phyloP scores from a whole-genome alignment of 768 basidiomycete species.

The Termitomyces sp. region DNA sequence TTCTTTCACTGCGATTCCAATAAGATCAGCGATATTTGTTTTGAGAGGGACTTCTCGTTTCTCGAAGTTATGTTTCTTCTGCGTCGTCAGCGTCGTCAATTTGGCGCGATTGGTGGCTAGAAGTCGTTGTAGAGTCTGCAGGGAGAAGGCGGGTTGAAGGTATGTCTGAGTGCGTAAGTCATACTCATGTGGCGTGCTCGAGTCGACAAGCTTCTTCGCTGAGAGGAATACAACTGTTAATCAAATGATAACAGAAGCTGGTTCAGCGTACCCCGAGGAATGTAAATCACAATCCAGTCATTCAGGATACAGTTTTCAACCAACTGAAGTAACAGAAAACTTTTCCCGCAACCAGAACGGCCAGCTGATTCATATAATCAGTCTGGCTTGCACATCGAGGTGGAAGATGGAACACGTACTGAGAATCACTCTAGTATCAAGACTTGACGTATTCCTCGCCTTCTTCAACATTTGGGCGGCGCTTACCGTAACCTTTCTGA shows the following conservation, averaged over 20 bases:
- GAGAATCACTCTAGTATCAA: conserved; percentile 53
- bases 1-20: conserved; percentile 54
- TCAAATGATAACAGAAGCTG: not conserved
- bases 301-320: conserved; percentile 61
- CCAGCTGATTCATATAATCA: conserved; percentile 49
- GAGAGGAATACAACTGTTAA: not conserved
- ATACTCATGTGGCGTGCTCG: conserved; percentile 68
- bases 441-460: conserved; percentile 46
- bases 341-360: conserved; percentile 76
- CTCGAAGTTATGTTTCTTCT: conserved; percentile 40
- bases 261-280: conserved; percentile 59
- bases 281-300: conserved; percentile 82
- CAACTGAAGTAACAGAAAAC: conserved; percentile 71
- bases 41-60: conserved; percentile 46
- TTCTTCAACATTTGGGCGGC: conserved; percentile 48
- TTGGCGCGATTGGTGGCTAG: conserved; percentile 50
- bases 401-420: conserved; percentile 42
- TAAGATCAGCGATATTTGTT: conserved; percentile 48
- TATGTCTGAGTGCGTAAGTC: conserved; percentile 76
- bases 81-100: conserved; percentile 38
- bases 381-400: not conserved
- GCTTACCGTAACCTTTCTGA: conserved; percentile 64
- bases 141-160: conserved; percentile 62
- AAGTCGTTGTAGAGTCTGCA: conserved; percentile 60
- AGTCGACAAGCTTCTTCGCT: conserved; percentile 59